A percentile compares a stretch with the other conserved stretches of the same genome.
phyloP scores from a whole-genome alignment of 768 basidiomycete genomes.

The Tephrocybe sp. region DNA sequence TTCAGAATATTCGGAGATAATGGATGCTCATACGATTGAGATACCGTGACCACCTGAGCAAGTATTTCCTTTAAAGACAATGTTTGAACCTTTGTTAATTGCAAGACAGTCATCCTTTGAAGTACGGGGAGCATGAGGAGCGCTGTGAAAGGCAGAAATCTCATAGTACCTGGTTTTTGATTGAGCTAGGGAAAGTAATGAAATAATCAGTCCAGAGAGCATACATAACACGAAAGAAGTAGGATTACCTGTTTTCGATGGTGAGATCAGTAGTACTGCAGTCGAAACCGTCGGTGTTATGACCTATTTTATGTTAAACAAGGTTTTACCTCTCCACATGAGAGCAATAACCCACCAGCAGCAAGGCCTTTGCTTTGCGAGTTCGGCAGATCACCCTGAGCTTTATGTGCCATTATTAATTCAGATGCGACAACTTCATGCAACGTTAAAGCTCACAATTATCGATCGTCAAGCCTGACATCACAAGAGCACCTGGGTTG shows the following conservation, averaged over 20 bases:
- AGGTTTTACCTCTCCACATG: not conserved
- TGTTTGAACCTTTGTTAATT: constrained; percentile 40
- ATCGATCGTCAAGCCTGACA: constrained; percentile 50
- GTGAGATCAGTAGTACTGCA: constrained; percentile 31
- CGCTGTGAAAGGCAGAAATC: not conserved
- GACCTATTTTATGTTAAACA: constrained; percentile 21
- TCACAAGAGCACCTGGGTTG: constrained; percentile 35
- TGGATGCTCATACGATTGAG: constrained; percentile 45
- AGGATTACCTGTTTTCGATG: constrained; percentile 43
- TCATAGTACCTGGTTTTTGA: constrained; percentile 33
- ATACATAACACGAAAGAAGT: not conserved
- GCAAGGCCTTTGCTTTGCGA: constrained; percentile 43
- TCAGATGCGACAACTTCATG: too few relatives aligned
- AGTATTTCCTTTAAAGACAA: constrained; percentile 46
- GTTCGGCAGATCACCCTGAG: constrained; percentile 51
- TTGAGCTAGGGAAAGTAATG: constrained; percentile 20
- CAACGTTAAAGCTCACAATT: constrained; percentile 40
- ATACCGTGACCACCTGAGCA: constrained; percentile 66
- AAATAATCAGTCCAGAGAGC: not conserved
- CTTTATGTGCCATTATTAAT: constrained; percentile 25
- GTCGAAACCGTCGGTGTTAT: constrained; percentile 54
- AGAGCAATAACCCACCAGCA: constrained; percentile 28
- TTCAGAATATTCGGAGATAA: not conserved
- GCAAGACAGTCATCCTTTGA: constrained; percentile 61
- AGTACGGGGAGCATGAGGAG: not conserved